A percentile compares a stretch with the other conserved stretches of the same genome.
These are phyloP conservation scores for Colletotrichum abscissum DNA, from an alignment of 2,329 filamentous ascomycete species.

Conservation along the genomic window DNA sequence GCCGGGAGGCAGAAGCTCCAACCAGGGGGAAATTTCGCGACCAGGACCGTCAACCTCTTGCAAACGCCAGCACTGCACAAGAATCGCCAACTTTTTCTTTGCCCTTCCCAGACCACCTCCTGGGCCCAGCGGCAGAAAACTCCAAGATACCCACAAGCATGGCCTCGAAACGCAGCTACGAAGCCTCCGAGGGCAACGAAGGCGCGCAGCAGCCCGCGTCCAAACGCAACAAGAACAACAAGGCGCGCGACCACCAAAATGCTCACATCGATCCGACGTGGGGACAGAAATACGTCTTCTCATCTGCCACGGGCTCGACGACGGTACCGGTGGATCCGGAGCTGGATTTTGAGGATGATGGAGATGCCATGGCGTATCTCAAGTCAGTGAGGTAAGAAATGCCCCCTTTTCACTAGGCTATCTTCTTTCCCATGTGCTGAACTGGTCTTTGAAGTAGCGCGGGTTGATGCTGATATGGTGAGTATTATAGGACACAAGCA, in stretches of 20 bases:
- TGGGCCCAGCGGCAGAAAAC: not conserved
- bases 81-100: no score
- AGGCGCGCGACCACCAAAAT: constrained; percentile 53
- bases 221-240: constrained; percentile 43
- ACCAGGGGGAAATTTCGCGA: constrained; percentile 10
- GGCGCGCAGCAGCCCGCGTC: constrained; percentile 39
- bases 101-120: not conserved
- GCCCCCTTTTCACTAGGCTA: not conserved
- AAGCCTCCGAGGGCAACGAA: constrained; percentile 45
- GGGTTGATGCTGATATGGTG: constrained; percentile 61
- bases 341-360: constrained; percentile 74
- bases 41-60: not conserved
- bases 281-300: constrained; percentile 79
- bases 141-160: constrained; percentile 36
- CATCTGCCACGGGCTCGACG: constrained; percentile 64
- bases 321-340: constrained; percentile 64
- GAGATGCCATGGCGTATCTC: constrained; percentile 77
- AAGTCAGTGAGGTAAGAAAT: constrained; percentile 74
- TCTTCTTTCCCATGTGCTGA: constrained; percentile 42
- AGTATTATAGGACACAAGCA: constrained; percentile 77
- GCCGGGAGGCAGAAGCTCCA: not conserved
- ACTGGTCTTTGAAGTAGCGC: constrained; percentile 20
- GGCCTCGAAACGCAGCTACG: constrained; percentile 49
- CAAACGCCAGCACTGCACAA: not conserved
- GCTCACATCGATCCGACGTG: constrained; percentile 71